Evolutionary conservation across 306 rosid species (phyloP).

Genomic region (Herpetospermum pedunculosum): DNA sequence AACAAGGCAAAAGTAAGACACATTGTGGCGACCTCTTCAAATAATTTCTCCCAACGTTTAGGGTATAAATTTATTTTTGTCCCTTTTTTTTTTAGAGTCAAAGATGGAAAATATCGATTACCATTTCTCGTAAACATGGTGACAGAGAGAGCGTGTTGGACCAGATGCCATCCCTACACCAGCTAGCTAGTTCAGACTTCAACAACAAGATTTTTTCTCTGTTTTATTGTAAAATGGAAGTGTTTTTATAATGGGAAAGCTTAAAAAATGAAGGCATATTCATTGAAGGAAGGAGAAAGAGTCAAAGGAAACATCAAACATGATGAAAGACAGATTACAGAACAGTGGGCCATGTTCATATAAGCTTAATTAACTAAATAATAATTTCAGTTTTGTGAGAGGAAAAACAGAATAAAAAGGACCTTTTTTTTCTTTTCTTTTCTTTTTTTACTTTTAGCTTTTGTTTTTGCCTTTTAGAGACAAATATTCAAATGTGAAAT

Average conservation of each 20-base stretch:
- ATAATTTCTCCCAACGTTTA: too few species aligned
- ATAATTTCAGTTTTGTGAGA: not conserved
- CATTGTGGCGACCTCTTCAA: too few species aligned
- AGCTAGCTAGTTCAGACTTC: not conserved
- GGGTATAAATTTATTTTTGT: not conserved
- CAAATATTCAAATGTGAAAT: not conserved
- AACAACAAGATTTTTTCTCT: not conserved
- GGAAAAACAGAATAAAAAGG: not conserved
- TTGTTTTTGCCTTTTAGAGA: not conserved
- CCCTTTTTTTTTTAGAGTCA: too few species aligned
- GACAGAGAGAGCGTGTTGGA: not conserved
- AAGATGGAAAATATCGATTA: not conserved
- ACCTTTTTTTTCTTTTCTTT: not conserved
- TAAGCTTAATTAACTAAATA: not conserved
- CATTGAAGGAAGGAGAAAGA: slow-evolving; percentile 1
- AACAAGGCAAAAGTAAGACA: too few species aligned
- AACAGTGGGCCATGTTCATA: not conserved
- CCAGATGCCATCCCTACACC: not conserved
- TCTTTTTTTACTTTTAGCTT: not conserved
- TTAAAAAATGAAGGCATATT: not conserved
- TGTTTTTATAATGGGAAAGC: not conserved
- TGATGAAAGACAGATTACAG: not conserved
- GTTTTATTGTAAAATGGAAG: not conserved
- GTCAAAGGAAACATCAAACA: not conserved
- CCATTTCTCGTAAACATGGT: not conserved